Evolutionary conservation across 1,139 yeast genomes (phyloP), one percentile per base, ranked within the genome.

Genomic region (Debaryomyces psychrophilus): DNA sequence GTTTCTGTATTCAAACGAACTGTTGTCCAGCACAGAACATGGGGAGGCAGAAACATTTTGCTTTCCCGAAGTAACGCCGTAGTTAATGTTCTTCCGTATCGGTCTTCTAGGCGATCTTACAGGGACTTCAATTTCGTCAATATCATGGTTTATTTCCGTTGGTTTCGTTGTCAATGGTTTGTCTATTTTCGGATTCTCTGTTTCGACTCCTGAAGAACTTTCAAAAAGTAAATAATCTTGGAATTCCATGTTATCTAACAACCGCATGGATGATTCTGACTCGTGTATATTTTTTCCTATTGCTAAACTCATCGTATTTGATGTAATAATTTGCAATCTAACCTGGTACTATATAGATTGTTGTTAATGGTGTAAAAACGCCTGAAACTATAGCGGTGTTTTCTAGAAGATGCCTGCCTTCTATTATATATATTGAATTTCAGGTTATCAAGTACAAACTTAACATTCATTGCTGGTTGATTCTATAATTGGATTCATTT

Each of bases 21-120:
- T 41, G 25, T 22, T 31, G 12, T 40, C 43, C 43, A 40, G 43
- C 23, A 40, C 28, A 11, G 41, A 38, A 18, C 17, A 38, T 8
- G 41, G 41, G 3, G 41, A 38, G 5, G 14, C 25, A 9, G 28
- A 29, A 18, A 38, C 23, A 20, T 38, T 38, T 12, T 26, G 34
- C 17, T 38, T 38, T 5, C 11, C 26, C 11, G 9, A 4, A 8
- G 15, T 2, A 15, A 14, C 15, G 18, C 2, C 8, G 4, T 18
- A 5, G n/a, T 38, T 12, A n/a, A 7, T 20, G 9, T 23, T 18
- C 25, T 11, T n/a, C 18, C 27, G 26, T 7, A 27, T 18, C 5
- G 38, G 44, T 8, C 44, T 41, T 35, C 44, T 41, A 3, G 44
- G 34, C 4, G 44, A 41, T 20, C 44, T 41, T 14, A n/a, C 15